phyloP scores from a whole-genome alignment of 164 flowering plant species.

The Protea cynaroides region DNA sequence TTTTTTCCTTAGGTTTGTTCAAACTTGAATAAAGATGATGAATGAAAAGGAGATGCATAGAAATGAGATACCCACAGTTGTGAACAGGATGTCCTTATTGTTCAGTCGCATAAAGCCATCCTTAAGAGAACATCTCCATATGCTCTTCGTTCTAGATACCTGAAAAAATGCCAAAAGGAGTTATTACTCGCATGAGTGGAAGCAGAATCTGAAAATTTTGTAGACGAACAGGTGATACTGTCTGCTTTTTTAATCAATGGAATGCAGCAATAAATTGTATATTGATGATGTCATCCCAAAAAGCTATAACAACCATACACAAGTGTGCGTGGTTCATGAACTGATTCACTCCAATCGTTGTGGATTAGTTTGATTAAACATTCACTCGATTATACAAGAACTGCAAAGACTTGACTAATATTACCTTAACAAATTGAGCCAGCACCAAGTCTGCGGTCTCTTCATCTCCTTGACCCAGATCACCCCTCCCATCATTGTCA shows the following conservation, averaged over 20 bases:
- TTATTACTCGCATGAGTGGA: no score
- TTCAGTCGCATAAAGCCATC: constrained; percentile 80
- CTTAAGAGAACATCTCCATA: constrained; percentile 79
- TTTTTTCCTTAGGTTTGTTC: no score
- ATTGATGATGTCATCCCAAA: background rate
- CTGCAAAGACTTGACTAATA: background rate
- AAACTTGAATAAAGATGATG: no score
- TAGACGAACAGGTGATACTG: no score
- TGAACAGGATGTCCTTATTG: constrained; percentile 70
- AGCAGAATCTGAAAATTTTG: no score
- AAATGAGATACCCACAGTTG: constrained; percentile 38
- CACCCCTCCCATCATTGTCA: background rate
- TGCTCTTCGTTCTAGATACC: constrained; percentile 23
- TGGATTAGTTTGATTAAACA: background rate
- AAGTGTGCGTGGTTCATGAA: background rate
- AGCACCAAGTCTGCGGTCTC: background rate
- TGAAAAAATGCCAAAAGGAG: background rate
- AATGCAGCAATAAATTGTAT: no score
- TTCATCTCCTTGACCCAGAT: background rate
- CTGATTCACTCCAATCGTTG: background rate
- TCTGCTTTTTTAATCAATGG: no score
- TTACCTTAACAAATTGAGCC: constrained; percentile 1
- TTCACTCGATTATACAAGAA: background rate
- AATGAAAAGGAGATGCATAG: background rate
- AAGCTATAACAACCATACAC: background rate